These are phyloP conservation scores for Vigna angularis DNA, from an alignment of 306 rosid genomes.

Conservation along the genomic window DNA sequence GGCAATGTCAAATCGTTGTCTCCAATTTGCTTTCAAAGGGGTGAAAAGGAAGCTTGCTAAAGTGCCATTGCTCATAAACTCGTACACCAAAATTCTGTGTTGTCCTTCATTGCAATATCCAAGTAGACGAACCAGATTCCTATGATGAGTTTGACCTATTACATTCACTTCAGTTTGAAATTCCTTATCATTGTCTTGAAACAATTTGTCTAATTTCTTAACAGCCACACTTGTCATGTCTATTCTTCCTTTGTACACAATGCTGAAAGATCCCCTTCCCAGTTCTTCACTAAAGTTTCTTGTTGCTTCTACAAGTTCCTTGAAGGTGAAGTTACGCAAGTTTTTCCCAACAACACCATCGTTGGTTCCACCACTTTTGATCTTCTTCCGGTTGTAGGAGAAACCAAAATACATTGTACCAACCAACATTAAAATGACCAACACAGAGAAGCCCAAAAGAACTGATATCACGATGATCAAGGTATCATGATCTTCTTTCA, in stretches of 20 bases:
- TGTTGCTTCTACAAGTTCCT: conserved; percentile 47
- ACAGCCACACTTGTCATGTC: conserved; percentile 40
- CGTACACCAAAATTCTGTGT: conserved; percentile 38
- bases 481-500: conserved; percentile 13
- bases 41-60: conserved; percentile 38
- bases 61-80: conserved; percentile 46
- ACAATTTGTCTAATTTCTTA: conserved; percentile 34
- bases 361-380: not conserved
- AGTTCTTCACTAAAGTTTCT: conserved; percentile 42
- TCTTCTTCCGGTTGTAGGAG: conserved; percentile 2
- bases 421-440: conserved; percentile 33
- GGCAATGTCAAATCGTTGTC: not conserved
- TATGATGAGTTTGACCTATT: conserved; percentile 43
- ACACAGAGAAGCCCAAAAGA: conserved; percentile 44
- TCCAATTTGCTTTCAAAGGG: conserved; percentile 31
- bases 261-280: conserved; percentile 45
- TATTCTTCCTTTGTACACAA: conserved; percentile 47
- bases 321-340: conserved; percentile 36
- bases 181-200: conserved; percentile 37
- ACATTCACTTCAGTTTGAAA: conserved; percentile 38
- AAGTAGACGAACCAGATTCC: conserved; percentile 41
- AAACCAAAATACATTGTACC: conserved; percentile 26
- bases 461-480: conserved; percentile 36
- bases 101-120: conserved; percentile 41
- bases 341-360: not conserved